Evolutionary conservation across 768 basidiomycete genomes (phyloP).

Genomic region (Goffeauzyma gilvescens): DNA sequence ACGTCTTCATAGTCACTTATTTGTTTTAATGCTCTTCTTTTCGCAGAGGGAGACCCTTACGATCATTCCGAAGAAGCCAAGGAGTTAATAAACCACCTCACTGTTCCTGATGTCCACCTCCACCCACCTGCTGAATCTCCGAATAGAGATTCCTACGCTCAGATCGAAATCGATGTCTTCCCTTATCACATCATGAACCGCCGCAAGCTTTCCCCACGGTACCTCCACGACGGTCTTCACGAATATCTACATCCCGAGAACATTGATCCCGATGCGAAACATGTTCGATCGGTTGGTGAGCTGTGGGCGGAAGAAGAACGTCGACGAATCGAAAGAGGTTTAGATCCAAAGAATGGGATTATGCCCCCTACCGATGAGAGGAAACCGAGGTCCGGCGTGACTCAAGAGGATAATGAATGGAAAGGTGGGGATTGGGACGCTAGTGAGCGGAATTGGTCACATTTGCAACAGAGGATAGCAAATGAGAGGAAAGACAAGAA

Average conservation of each 20-base stretch:
- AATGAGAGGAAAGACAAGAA: constrained; percentile 34
- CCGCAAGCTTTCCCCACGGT: constrained; percentile 43
- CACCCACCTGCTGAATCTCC: constrained; percentile 21
- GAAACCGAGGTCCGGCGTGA: constrained; percentile 24
- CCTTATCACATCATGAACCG: constrained; percentile 76
- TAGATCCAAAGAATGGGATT: constrained; percentile 52
- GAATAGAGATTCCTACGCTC: constrained; percentile 26
- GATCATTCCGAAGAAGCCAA: constrained; percentile 8
- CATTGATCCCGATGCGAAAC: constrained; percentile 42
- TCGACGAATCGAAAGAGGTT: constrained; percentile 47
- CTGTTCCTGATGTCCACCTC: constrained; percentile 20
- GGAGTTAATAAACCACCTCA: constrained; percentile 22
- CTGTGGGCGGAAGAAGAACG: constrained; percentile 91
- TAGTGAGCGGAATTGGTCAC: constrained; percentile 47
- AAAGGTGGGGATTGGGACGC: constrained; percentile 43
- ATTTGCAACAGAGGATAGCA: constrained; percentile 44
- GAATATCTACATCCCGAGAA: constrained; percentile 41
- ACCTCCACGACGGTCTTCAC: constrained; percentile 46
- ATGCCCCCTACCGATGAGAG: constrained; percentile 44
- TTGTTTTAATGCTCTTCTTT: neutral
- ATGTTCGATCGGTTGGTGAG: constrained; percentile 74
- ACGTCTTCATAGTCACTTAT: neutral
- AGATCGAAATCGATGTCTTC: constrained; percentile 64
- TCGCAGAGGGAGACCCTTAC: constrained; percentile 25
- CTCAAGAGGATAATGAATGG: constrained; percentile 44